These are phyloP conservation scores for Apostasia shenzhenica DNA, from an alignment of 106 monocot species.

Conservation along the genomic window DNA sequence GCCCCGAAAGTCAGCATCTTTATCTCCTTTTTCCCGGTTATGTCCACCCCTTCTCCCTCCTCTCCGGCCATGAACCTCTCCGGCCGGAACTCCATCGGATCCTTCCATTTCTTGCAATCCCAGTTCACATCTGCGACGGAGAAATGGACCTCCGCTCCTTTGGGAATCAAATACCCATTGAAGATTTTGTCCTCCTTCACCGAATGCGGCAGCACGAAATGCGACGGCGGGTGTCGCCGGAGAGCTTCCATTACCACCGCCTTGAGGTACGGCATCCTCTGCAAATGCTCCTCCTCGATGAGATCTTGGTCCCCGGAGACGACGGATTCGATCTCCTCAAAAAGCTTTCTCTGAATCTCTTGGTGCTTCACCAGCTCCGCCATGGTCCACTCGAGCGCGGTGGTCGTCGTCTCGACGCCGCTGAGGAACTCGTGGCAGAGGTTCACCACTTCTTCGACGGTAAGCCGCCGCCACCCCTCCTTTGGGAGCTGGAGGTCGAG, in stretches of 20 bases:
- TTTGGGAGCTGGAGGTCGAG: constrained; percentile 10
- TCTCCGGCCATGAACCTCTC: constrained; percentile 37
- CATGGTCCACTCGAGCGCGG: constrained; percentile 27
- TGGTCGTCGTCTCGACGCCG: constrained; percentile 14
- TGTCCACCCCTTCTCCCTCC: constrained; percentile 29
- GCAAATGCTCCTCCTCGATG: constrained; percentile 18
- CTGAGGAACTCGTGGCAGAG: constrained; percentile 26
- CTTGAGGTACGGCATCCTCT: constrained; percentile 24
- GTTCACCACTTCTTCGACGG: constrained; percentile 12
- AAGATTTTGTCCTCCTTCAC: constrained; percentile 10
- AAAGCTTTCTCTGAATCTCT: constrained; percentile 5
- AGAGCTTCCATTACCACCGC: constrained; percentile 21
- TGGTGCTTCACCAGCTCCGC: constrained; percentile 23
- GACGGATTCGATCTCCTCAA: constrained; percentile 6
- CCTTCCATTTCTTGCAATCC: constrained; percentile 29
- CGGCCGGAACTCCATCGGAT: constrained; percentile 37
- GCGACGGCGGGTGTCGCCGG: constrained; percentile 21
- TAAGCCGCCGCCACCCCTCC: constrained; percentile 9
- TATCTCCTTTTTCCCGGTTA: constrained; percentile 33
- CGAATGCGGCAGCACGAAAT: constrained; percentile 24
- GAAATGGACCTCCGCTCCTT: constrained; percentile 18
- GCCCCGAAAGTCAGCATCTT: constrained; percentile 42
- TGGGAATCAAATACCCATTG: constrained; percentile 31
- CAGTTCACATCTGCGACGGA: constrained; percentile 21
- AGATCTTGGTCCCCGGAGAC: not conserved